Conservation (phyloP, 164 flowering plant species). For the Echeveria elegans region DNA sequence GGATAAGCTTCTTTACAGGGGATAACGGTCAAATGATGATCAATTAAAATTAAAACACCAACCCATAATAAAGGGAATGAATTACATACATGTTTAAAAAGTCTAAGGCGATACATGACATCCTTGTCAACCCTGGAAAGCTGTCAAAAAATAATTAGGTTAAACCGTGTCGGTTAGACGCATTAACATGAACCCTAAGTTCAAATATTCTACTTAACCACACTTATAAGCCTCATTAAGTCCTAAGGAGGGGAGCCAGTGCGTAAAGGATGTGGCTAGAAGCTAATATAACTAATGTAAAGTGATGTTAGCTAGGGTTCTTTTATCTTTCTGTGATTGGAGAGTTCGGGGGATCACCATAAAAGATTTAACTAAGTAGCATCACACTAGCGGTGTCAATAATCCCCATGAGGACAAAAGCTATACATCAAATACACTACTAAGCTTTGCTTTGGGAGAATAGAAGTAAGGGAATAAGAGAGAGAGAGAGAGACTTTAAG, state of each 20-base stretch:
- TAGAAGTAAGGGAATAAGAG: not conserved
- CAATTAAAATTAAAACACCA: too few relatives aligned
- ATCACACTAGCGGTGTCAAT: not conserved
- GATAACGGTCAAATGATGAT: too few relatives aligned
- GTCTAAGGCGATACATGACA: not conserved
- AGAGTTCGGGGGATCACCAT: not conserved
- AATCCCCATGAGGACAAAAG: not conserved
- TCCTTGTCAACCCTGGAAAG: not conserved
- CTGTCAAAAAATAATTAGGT: slow-evolving; percentile 2
- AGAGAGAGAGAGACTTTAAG: not conserved
- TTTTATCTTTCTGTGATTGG: not conserved
- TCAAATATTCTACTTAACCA: not conserved
- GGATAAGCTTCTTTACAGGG: not conserved
- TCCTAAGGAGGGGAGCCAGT: not conserved
- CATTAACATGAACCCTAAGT: not conserved
- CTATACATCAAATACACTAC: not conserved
- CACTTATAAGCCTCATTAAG: not conserved
- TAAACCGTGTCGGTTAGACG: not conserved
- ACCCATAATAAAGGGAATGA: not conserved
- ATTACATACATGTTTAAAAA: not conserved
- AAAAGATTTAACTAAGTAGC: not conserved
- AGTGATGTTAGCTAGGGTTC: slow-evolving; percentile 3
- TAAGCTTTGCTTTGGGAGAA: not conserved
- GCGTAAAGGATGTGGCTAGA: not conserved
- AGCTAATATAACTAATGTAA: not conserved